Percentiles rank a stretch among this genome's conserved stretches.
phyloP scores from a whole-genome alignment of 148 eudicot genomes.

The Diospyros kaki region DNA sequence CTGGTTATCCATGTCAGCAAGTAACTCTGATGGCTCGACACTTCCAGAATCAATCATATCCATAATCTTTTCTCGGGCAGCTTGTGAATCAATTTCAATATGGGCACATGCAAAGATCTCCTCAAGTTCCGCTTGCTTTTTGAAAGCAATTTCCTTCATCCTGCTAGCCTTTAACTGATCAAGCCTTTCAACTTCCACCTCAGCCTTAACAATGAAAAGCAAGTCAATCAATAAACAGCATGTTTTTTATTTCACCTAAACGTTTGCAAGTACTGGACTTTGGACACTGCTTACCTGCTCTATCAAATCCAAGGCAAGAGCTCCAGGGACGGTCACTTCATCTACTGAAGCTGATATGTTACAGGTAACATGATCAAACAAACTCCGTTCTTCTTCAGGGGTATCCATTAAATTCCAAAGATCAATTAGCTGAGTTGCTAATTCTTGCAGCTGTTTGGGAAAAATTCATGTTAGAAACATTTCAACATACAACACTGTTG shows the following conservation, averaged over 20 bases:
- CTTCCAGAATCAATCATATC: constrained; percentile 80
- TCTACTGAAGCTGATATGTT: constrained; percentile 84
- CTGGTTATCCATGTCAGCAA: constrained; percentile 97
- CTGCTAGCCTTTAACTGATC: constrained; percentile 89
- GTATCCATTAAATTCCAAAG: constrained; percentile 98
- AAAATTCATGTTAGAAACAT: background rate
- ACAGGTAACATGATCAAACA: constrained; percentile 94
- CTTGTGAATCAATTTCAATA: constrained; percentile 85
- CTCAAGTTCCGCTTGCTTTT: constrained; percentile 91
- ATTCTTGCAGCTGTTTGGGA: constrained; percentile 77
- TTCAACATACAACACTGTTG: background rate
- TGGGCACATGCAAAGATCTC: constrained; percentile 90
- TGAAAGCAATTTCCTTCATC: constrained; percentile 99
- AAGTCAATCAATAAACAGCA: constrained; percentile 5
- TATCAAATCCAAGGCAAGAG: constrained; percentile 88
- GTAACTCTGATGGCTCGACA: constrained; percentile 88
- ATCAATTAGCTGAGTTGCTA: constrained; percentile 78
- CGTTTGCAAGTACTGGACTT: constrained; percentile 6
- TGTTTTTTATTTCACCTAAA: constrained; percentile 2
- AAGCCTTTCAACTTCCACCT: constrained; percentile 94
- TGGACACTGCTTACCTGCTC: constrained; percentile 54
- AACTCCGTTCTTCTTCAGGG: constrained; percentile 62
- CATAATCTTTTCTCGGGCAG: constrained; percentile 78
- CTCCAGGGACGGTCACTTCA: constrained; percentile 80
- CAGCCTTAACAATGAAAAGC: constrained; percentile 52